Evolutionary conservation across 805 yeast species (phyloP), one percentile per base, ranked within the genome.

Genomic region (Teunomyces atbi): DNA sequence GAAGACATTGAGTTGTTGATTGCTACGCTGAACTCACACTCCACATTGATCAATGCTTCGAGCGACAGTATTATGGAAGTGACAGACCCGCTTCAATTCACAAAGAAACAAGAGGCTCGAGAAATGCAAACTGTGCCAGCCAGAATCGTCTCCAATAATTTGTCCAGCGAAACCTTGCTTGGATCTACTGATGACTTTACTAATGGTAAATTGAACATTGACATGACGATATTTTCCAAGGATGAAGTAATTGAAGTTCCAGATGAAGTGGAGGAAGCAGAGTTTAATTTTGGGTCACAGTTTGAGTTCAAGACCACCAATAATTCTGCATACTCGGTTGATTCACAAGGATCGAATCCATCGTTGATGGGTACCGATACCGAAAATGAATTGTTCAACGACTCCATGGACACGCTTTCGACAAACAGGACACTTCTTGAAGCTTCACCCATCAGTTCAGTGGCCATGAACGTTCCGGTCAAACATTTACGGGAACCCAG

Each of bases 351-450:
- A 16, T 23, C 30, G 7, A 34, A 23, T 5, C 46, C 41, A 6
- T 48, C 52, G 29, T 49, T 23, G 13, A 30, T 13, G 33, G 33
- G 51, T 11, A 53, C 57, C 11, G 46, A 38, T 11, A 37, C 45
- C 4, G 45, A 38, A 11, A 26, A 37, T 13, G 51, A 45, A 30
- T 18, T 56, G 43, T 55, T 62, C 44, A 61, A 55, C 43, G 65
- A 59, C 39, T 66, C 71, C 12, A 46, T 49, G 48, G 53, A 49
- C 41, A 54, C 61, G 3, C 47, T 68, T 16, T 65, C 71, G 2
- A 67, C 73, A 1, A 52, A 52, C 18, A 65, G 64, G 8, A 67
- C 71, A 10, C 53, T 57, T 6, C 47, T 48, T 2, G 56, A 52
- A 7, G 41, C 42, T 10, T 39, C 33, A 7, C 42, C 42, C 3